These are phyloP conservation scores for Phytophthora tentaculata DNA, from an alignment of 352 stramenopile genomes.

Conservation along the genomic window DNA sequence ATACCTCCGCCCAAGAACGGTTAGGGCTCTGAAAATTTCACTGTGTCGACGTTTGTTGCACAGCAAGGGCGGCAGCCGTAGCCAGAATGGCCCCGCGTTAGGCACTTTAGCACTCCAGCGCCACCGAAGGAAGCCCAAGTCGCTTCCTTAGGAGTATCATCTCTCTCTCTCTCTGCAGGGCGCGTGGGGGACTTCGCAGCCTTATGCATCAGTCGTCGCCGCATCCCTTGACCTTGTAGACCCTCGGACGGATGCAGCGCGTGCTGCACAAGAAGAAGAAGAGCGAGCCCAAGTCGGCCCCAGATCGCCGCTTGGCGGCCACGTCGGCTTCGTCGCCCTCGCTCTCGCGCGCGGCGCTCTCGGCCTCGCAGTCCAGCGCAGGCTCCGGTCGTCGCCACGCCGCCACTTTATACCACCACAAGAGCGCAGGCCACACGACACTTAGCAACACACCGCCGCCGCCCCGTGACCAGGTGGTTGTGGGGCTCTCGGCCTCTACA, in stretches of 20 bases:
- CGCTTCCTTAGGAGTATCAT: conserved; percentile 6
- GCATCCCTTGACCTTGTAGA: conserved; percentile 10
- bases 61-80: conserved; percentile 30
- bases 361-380: conserved; percentile 9
- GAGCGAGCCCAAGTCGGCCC: conserved; percentile 18
- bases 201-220: conserved; percentile 32
- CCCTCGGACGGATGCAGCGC: conserved; percentile 34
- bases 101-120: conserved; percentile 24
- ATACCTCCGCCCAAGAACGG: conserved; percentile 24
- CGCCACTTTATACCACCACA: conserved; percentile 27
- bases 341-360: conserved; percentile 1
- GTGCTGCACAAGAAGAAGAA: conserved; percentile 38
- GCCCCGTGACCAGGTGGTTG: conserved; percentile 67
- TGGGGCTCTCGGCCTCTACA: conserved; percentile 66
- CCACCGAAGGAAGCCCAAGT: conserved; percentile 14
- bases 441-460: not conserved
- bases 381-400: conserved; percentile 15
- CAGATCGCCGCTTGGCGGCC: conserved; percentile 15
- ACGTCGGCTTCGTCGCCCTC: conserved; percentile 19
- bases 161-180: conserved; percentile 6
- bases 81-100: conserved; percentile 13
- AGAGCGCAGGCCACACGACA: conserved; percentile 9
- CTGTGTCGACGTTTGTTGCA: conserved; percentile 35
- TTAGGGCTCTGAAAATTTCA: conserved; percentile 84
- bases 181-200: not conserved